Evolutionary conservation across 164 flowering plant species (phyloP).

Genomic region (Umbellularia californica): DNA sequence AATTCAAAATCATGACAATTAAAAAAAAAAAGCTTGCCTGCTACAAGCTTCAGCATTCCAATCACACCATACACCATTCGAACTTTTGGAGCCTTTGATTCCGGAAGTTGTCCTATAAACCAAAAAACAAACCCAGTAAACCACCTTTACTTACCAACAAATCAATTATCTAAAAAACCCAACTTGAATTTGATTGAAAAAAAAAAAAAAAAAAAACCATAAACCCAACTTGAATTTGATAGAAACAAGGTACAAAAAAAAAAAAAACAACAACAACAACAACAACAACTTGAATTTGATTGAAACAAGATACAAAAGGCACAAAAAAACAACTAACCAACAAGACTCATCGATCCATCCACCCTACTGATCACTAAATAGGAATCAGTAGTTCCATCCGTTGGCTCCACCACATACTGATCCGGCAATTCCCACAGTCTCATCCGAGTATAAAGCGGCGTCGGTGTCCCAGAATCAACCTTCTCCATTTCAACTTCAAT

Average conservation of each 20-base stretch:
- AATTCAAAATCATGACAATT: background rate
- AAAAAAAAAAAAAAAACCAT: background rate
- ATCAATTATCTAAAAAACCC: background rate
- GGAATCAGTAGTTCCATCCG: conserved; percentile 65
- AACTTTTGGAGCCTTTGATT: conserved; percentile 66
- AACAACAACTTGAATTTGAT: background rate
- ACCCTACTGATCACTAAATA: conserved; percentile 57
- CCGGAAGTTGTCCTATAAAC: conserved; percentile 56
- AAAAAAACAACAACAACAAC: no score
- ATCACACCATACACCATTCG: conserved; percentile 72
- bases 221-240: background rate
- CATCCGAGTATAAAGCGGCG: conserved; percentile 59
- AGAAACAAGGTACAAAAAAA: background rate
- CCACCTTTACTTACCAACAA: background rate
- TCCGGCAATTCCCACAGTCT: conserved; percentile 92
- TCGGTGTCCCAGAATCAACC: conserved; percentile 34
- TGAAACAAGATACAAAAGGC: background rate
- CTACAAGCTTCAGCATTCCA: conserved; percentile 82
- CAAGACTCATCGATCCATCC: conserved; percentile 73
- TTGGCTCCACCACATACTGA: conserved; percentile 86
- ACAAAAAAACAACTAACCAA: conserved; percentile 39
- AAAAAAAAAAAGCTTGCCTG: conserved; percentile 43
- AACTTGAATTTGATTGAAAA: background rate
- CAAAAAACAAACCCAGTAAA: background rate
- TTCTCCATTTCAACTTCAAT: conserved; percentile 51